These are phyloP conservation scores for Chimonanthus praecox DNA, from an alignment of 164 flowering plant genomes.

Conservation along the genomic window DNA sequence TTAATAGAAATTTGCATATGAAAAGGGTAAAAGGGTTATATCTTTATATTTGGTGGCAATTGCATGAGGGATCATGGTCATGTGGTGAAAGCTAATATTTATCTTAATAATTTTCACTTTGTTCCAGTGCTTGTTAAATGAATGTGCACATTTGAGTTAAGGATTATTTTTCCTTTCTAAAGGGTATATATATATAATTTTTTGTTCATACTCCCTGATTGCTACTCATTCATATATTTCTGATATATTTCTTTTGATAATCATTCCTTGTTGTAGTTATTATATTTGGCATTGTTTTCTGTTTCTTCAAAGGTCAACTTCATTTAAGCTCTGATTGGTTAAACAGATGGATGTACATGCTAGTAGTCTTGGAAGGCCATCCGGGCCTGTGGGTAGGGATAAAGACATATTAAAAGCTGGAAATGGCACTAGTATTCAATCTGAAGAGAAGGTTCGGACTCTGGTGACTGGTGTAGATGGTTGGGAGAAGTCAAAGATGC, in stretches of 20 bases:
- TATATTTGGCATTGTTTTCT: not conserved
- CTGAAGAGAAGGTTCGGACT: constrained; percentile 48
- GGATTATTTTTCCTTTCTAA: too few species aligned
- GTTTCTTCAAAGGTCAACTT: not conserved
- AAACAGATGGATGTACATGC: constrained; percentile 52
- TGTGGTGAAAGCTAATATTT: not conserved
- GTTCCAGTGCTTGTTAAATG: too few species aligned
- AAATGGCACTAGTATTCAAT: constrained; percentile 38
- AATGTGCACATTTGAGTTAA: too few species aligned
- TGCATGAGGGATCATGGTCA: not conserved
- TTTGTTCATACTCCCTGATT: too few species aligned
- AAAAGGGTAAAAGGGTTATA: not conserved
- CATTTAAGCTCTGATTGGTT: constrained; percentile 7
- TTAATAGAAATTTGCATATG: not conserved
- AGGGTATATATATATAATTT: too few species aligned
- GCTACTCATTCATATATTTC: not conserved
- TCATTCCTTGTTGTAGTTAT: not conserved
- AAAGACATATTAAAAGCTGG: constrained; percentile 48
- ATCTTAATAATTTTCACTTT: not conserved
- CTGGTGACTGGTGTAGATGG: constrained; percentile 51
- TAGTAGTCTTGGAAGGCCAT: constrained; percentile 41
- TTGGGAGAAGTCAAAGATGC: constrained; percentile 90
- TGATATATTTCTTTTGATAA: not conserved
- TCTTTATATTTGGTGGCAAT: not conserved
- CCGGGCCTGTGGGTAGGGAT: constrained; percentile 52